Evolutionary conservation across 164 flowering plant genomes (phyloP).

Genomic region (Warburgia ugandensis): DNA sequence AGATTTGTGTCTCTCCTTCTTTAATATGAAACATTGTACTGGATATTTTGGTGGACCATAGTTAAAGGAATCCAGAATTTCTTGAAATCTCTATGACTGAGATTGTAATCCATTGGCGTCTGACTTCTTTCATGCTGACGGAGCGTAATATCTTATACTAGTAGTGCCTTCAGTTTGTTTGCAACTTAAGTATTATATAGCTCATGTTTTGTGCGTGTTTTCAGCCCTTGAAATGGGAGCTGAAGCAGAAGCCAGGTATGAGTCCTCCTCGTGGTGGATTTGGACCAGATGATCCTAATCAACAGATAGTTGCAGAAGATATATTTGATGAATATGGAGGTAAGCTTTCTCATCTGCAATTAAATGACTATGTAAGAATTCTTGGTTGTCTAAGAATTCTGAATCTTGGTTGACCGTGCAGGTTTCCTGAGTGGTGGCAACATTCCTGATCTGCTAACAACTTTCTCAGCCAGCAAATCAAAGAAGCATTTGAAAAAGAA

Average conservation of each 20-base stretch:
- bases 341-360: slow-evolving; percentile 10
- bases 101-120: too few species aligned
- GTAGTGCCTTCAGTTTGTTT: neutral
- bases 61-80: too few species aligned
- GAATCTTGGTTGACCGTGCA: slow-evolving; percentile 11
- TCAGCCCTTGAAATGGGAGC: slow-evolving; percentile 96
- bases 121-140: neutral
- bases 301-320: slow-evolving; percentile 95
- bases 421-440: slow-evolving; percentile 66
- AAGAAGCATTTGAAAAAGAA: slow-evolving; percentile 36
- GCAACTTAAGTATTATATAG: neutral
- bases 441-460: slow-evolving; percentile 64
- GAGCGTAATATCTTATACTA: neutral
- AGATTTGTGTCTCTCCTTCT: too few species aligned
- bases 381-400: slow-evolving; percentile 2
- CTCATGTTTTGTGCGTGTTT: slow-evolving; percentile 2
- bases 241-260: slow-evolving; percentile 89
- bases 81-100: too few species aligned
- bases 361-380: neutral
- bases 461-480: slow-evolving; percentile 32
- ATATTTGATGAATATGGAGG: slow-evolving; percentile 99
- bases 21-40: too few species aligned
- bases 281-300: slow-evolving; percentile 88
- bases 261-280: slow-evolving; percentile 99
- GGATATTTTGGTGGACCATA: too few species aligned